Evolutionary conservation across 2,329 filamentous ascomycete genomes (phyloP), one percentile per base, ranked within the genome.

Genomic region (Cladosporium austrohemisphaericum): DNA sequence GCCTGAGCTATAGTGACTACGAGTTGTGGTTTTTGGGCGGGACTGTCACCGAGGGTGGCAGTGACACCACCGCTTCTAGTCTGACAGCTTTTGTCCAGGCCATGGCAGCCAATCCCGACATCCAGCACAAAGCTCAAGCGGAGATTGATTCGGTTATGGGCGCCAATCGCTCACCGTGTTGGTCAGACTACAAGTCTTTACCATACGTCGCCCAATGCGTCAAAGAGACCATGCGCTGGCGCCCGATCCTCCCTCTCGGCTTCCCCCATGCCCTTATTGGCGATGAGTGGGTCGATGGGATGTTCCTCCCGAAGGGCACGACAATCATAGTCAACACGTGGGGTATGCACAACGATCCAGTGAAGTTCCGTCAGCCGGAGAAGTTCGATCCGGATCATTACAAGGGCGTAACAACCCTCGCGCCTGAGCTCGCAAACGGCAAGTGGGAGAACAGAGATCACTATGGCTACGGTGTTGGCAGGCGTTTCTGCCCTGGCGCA

Each of bases 111-210:
- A 71, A 78, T 54, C 77, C 77, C 0, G 70, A 75, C 55, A 79
- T 76, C 71, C 72, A 78, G 58, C 66, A 60, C 49, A 75, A 73
- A 56, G 72, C 74, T 6, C 76, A 80, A 58, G 73, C 72, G 26
- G 77, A 80, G 59, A 71, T 57, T 10, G 51, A 55, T 8, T 32
- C 29, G 4, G 50, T 56, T 13, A 45, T 52, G 4, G 55, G 52
- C 1, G 3, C 55, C 61, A 31, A 54, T n/a, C 46, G 53, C 0
- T 41, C 57, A 14, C 57, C 58, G 11, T 23, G 26, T 3, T 52
- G 55, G 19, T 43, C 29, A 5, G 58, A 60, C 35, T 38, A 45
- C 18, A 43, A 51, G 20, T 32, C 46, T 5, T 48, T 60, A 19
- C 57, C 56, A 2, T 57, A 56, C 33, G 31, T 60, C 20, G 32